Conservation (phyloP, 495 filamentous ascomycete genomes). For the Emericellopsis terricola region DNA sequence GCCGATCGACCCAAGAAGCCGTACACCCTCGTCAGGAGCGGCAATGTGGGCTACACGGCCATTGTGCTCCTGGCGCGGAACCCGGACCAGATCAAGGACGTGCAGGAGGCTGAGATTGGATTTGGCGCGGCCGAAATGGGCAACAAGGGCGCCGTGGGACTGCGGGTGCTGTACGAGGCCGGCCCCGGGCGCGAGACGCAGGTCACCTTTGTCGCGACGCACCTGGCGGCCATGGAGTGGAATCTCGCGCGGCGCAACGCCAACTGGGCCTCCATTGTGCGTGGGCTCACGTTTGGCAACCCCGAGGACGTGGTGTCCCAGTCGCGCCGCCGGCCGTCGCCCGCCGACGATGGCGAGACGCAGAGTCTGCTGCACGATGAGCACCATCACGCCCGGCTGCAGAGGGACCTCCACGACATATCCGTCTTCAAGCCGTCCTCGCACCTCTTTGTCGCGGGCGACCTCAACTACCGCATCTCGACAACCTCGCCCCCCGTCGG, state of each 20-base stretch:
- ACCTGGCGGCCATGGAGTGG: constrained; percentile 73
- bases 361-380: background rate
- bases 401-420: constrained; percentile 14
- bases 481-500: constrained; percentile 33
- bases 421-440: constrained; percentile 53
- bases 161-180: constrained; percentile 41
- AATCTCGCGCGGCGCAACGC: constrained; percentile 51
- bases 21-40: constrained; percentile 31
- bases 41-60: constrained; percentile 75
- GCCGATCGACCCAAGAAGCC: constrained; percentile 5
- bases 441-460: constrained; percentile 75
- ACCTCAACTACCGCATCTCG: constrained; percentile 85
- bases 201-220: constrained; percentile 74
- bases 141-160: constrained; percentile 82
- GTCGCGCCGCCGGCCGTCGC: constrained; percentile 6
- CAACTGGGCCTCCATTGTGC: constrained; percentile 72
- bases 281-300: constrained; percentile 54
- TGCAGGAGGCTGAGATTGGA: constrained; percentile 58
- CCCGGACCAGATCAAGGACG: constrained; percentile 30
- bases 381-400: constrained; percentile 2
- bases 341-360: constrained; percentile 9
- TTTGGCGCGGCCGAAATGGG: constrained; percentile 75
- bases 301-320: constrained; percentile 12
- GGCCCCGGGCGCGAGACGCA: constrained; percentile 18
- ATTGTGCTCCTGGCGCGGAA: constrained; percentile 65